Percentiles rank a stretch among this genome's conserved stretches.
Conservation (phyloP, 2,329 filamentous ascomycete species). For the Massarina eburnea region DNA sequence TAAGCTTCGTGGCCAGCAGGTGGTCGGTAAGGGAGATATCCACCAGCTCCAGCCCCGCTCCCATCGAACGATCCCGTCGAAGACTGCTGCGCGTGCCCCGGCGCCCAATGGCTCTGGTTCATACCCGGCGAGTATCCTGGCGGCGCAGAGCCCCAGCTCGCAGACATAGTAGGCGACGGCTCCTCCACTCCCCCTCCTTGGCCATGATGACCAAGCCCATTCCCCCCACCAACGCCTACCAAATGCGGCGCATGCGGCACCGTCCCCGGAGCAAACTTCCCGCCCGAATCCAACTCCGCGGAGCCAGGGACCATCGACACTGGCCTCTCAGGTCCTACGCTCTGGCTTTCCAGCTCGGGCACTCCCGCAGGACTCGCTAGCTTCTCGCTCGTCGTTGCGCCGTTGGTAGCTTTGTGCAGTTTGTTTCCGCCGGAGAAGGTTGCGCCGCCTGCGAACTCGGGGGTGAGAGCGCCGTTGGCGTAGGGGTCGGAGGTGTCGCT, state of each 20-base stretch:
- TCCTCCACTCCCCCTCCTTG: neutral
- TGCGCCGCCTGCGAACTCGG: constrained; percentile 24
- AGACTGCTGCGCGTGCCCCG: constrained; percentile 12
- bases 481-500: constrained; percentile 9
- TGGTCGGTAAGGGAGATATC: constrained; percentile 31
- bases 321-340: constrained; percentile 31
- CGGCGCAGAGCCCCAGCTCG: constrained; percentile 30
- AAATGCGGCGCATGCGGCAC: constrained; percentile 30
- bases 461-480: constrained; percentile 13
- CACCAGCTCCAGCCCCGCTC: constrained; percentile 7
- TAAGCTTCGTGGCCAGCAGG: constrained; percentile 9
- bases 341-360: constrained; percentile 32
- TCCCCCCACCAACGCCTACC: constrained; percentile 36
- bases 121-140: constrained; percentile 29
- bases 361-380: constrained; percentile 11
- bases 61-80: constrained; percentile 16
- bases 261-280: constrained; percentile 26
- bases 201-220: neutral
- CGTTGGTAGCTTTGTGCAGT: constrained; percentile 14
- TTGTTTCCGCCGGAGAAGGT: constrained; percentile 26
- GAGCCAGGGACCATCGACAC: constrained; percentile 28
- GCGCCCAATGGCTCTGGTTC: constrained; percentile 12
- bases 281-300: constrained; percentile 34
- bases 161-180: neutral
- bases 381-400: constrained; percentile 12